Conservation (phyloP, 352 stramenopile genomes). For the Elongisporangium prolatum region DNA sequence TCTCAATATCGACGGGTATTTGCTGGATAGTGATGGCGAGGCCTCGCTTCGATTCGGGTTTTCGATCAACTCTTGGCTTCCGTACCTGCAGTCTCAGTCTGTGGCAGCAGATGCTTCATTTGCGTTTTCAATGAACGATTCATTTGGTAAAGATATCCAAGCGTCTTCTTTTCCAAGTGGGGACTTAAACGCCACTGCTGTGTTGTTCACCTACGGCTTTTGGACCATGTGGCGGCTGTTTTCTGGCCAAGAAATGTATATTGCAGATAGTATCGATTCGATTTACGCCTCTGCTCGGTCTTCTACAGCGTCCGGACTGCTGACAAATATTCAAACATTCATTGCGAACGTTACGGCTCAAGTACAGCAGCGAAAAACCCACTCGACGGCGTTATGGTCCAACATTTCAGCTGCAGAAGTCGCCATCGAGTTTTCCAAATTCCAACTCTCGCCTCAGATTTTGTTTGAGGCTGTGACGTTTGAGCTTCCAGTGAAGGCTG, state of each 20-base stretch:
- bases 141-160: background rate
- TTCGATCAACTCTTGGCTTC: background rate
- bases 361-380: too few relatives aligned
- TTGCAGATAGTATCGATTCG: too few relatives aligned
- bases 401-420: background rate
- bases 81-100: background rate
- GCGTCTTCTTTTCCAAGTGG: background rate
- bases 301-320: too few relatives aligned
- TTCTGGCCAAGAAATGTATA: too few relatives aligned
- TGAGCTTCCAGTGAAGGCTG: background rate
- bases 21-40: too few relatives aligned
- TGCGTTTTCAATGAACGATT: background rate
- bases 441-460: background rate
- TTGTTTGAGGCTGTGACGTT: background rate
- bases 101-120: background rate
- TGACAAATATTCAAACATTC: background rate
- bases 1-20: background rate
- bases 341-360: too few relatives aligned
- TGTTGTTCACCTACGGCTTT: too few relatives aligned
- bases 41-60: background rate
- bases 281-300: too few relatives aligned
- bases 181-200: background rate
- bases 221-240: too few relatives aligned
- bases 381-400: background rate
- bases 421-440: background rate